A percentile compares a stretch with the other conserved stretches of the same genome.
Evolutionary conservation across 805 yeast species (phyloP).

Genomic region (Ogataea haglerorum): DNA sequence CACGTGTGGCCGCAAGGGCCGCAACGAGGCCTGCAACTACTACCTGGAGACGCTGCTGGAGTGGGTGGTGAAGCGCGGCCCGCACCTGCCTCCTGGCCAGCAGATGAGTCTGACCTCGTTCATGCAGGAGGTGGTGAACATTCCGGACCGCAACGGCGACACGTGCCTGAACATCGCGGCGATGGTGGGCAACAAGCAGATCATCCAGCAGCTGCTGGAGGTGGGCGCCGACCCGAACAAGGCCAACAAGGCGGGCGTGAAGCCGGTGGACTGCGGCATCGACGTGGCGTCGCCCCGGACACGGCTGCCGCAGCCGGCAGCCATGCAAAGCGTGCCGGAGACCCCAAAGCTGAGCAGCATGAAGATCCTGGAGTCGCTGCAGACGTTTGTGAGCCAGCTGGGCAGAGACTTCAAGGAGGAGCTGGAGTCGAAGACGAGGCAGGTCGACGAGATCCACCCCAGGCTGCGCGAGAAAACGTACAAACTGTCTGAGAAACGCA

Average conservation of each 20-base stretch:
- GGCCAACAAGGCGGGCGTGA: conserved; percentile 80
- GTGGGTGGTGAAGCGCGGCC: conserved; percentile 66
- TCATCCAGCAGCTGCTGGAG: conserved; percentile 77
- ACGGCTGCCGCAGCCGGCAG: conserved; percentile 1
- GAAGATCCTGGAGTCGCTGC: conserved; percentile 49
- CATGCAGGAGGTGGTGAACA: conserved; percentile 72
- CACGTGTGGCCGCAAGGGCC: conserved; percentile 72
- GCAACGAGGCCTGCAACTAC: conserved; percentile 69
- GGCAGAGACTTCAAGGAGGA: conserved; percentile 61
- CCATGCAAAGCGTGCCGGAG: conserved; percentile 1
- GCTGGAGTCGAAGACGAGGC: conserved; percentile 47
- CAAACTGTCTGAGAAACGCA: conserved; percentile 45
- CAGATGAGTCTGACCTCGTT: conserved; percentile 52
- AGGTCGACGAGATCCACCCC: conserved; percentile 50
- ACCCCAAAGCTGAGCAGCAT: conserved; percentile 27
- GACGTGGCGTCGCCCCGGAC: conserved; percentile 33
- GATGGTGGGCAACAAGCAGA: conserved; percentile 74
- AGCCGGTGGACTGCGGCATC: conserved; percentile 84
- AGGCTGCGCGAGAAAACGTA: conserved; percentile 56
- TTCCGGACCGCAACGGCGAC: conserved; percentile 91
- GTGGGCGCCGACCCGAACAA: conserved; percentile 83
- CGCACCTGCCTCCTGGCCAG: conserved; percentile 39
- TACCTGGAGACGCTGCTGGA: conserved; percentile 69
- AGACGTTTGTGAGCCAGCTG: conserved; percentile 45
- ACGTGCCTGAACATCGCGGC: conserved; percentile 94